phyloP scores from a whole-genome alignment of 768 basidiomycete species.

The Leccinum olivaceopallidum region DNA sequence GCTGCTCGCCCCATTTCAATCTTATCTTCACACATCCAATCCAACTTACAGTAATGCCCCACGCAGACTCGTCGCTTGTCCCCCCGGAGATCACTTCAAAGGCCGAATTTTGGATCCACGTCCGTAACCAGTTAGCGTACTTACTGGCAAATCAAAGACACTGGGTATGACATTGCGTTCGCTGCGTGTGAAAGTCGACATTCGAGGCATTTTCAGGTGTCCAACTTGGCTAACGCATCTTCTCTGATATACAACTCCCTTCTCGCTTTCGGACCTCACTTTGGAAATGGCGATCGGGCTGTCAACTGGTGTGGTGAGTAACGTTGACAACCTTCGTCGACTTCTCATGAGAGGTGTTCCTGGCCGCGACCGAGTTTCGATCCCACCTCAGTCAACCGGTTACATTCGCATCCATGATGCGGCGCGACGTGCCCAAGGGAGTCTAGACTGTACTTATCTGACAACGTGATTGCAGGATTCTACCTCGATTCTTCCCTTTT shows the following conservation, averaged over 20 bases:
- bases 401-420: background rate
- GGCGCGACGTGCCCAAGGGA: background rate
- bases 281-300: conserved; percentile 59
- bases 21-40: background rate
- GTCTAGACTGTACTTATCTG: conserved; percentile 10
- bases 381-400: background rate
- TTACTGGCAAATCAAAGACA: conserved; percentile 68
- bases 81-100: conserved; percentile 74
- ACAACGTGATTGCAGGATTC: conserved; percentile 61
- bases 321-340: background rate
- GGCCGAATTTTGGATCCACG: conserved; percentile 77
- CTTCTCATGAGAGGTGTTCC: background rate
- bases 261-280: conserved; percentile 62
- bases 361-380: background rate
- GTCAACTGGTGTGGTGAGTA: conserved; percentile 94
- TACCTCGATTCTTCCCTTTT: conserved; percentile 72
- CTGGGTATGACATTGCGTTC: conserved; percentile 58
- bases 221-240: conserved; percentile 85
- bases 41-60: conserved; percentile 58
- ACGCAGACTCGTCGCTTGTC: conserved; percentile 77
- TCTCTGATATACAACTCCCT: conserved; percentile 80
- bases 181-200: conserved; percentile 5
- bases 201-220: conserved; percentile 48
- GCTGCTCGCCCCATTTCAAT: background rate
- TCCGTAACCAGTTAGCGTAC: conserved; percentile 58